Base-by-base conservation (phyloP, 2,329 filamentous ascomycete genomes). In the Alternaria burnsii region DNA sequence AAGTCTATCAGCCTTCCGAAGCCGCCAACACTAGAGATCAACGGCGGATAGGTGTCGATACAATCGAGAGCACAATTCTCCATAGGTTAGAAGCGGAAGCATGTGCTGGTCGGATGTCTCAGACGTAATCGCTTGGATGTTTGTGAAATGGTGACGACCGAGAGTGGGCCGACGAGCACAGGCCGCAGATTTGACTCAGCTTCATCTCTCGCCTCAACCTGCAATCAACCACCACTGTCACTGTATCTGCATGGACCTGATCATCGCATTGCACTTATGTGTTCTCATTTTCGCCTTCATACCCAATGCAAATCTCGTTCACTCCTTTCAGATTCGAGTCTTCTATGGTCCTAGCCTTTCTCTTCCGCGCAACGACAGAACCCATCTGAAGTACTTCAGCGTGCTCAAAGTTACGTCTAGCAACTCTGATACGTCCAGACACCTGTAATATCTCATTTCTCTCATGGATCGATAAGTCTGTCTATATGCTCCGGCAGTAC, bases 141-240 rank as follows among this genome's bases (percentile, higher is more conserved):
- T 14, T 18, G 44, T 9, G 20, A 26, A 4, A 28, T 28, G 22
- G 6, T 28, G 24, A 44, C 22, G 20, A 24, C 46, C 32, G 34
- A 50, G 22, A 50, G 46, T 50, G 46, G 46, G 46, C 10, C 32
- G 8, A 26, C 4, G 32, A 34, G 40, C 40, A 42, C 40, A 42
- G 40, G 18, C 40, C 20, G 40, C 12, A 42, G 40, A 42, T 24
- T 24, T 24, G 24, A 22, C 5, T 24, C 11, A 3, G n/a, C 46
- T 34, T 50, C 46, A 50, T 50, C 46, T 50, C 30, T 50, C 32
- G 20, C 46, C 9, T 50, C 46, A 50, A 50, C 46, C 46, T 24
- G 46, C 12, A 26, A 3, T 36, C 22, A 24, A 24, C 32, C 32
- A 22, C 36, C 46, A 36, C 22, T 20, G 36, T 11, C 18, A 36